Evolutionary conservation across 1,139 yeast species (phyloP).

Genomic region (Arxiozyma heterogenica): DNA sequence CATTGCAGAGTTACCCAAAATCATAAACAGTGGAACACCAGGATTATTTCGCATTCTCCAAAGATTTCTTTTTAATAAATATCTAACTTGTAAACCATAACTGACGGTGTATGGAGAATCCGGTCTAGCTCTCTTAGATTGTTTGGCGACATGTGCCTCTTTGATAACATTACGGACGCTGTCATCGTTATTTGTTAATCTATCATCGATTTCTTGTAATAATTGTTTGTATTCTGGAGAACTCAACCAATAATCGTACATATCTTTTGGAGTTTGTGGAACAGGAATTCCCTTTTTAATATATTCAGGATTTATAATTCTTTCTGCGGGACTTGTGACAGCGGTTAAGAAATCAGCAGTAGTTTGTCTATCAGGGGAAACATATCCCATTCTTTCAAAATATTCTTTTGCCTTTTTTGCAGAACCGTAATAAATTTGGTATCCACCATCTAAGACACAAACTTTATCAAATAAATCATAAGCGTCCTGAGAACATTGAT

Average conservation of each 20-base stretch:
- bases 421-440: slow-evolving; percentile 68
- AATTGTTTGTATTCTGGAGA: slow-evolving; percentile 46
- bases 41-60: slow-evolving; percentile 60
- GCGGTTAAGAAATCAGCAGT: slow-evolving; percentile 79
- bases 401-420: slow-evolving; percentile 48
- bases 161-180: slow-evolving; percentile 21
- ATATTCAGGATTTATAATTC: slow-evolving; percentile 36
- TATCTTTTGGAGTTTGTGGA: slow-evolving; percentile 66
- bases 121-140: slow-evolving; percentile 47
- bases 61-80: slow-evolving; percentile 52
- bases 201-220: slow-evolving; percentile 37
- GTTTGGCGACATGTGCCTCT: slow-evolving; percentile 49
- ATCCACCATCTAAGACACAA: slow-evolving; percentile 63
- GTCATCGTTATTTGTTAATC: slow-evolving; percentile 17
- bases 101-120: slow-evolving; percentile 59
- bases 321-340: slow-evolving; percentile 63
- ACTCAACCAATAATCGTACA: slow-evolving; percentile 58
- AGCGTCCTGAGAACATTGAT: slow-evolving; percentile 47
- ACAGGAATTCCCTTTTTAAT: slow-evolving; percentile 45
- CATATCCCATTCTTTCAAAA: slow-evolving; percentile 60
- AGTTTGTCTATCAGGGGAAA: slow-evolving; percentile 68
- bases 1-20: slow-evolving; percentile 57
- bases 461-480: slow-evolving; percentile 12
- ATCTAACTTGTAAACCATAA: slow-evolving; percentile 53
- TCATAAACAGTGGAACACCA: slow-evolving; percentile 50